These are phyloP conservation scores for Lactarius hengduanensis DNA, from an alignment of 768 basidiomycete genomes.

Conservation along the genomic window DNA sequence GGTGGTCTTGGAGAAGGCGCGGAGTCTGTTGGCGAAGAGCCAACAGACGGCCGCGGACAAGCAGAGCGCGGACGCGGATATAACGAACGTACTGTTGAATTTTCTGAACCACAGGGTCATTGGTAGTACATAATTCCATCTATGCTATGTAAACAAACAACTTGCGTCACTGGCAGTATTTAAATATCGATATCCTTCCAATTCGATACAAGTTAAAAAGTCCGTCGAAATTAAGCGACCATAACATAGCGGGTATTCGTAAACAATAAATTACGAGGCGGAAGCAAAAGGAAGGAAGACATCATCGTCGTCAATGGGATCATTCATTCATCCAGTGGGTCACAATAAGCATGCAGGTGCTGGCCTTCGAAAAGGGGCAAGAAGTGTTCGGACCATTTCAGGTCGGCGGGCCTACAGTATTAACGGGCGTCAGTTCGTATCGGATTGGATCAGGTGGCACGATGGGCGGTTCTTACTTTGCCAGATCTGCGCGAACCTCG, in stretches of 20 bases:
- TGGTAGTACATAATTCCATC: conserved; percentile 12
- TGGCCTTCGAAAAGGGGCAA: conserved; percentile 19
- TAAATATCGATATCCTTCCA: not conserved
- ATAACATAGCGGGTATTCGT: not conserved
- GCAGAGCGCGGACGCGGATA: conserved; percentile 43
- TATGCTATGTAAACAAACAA: not conserved
- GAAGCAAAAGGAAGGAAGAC: not conserved
- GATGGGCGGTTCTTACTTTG: not conserved
- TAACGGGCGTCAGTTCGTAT: not conserved
- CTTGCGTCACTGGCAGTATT: not conserved
- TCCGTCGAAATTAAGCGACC: not conserved
- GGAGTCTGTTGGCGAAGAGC: conserved; percentile 61
- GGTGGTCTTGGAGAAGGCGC: conserved; percentile 61
- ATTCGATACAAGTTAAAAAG: not conserved
- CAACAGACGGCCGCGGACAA: conserved; percentile 46
- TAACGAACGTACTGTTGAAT: conserved; percentile 57
- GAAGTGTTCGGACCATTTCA: conserved; percentile 24
- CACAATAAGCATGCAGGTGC: conserved; percentile 22
- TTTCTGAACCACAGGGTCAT: conserved; percentile 66
- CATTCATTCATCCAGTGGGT: conserved; percentile 22
- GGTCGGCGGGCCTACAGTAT: conserved; percentile 9
- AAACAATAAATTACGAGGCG: not conserved
- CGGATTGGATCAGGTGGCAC: too few species aligned
- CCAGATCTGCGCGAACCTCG: conserved; percentile 23
- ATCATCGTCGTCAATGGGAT: not conserved